A percentile compares a stretch with the other conserved stretches of the same genome.
Evolutionary conservation across 345 rosid genomes (phyloP).

Genomic region (Melaleuca alternifolia): DNA sequence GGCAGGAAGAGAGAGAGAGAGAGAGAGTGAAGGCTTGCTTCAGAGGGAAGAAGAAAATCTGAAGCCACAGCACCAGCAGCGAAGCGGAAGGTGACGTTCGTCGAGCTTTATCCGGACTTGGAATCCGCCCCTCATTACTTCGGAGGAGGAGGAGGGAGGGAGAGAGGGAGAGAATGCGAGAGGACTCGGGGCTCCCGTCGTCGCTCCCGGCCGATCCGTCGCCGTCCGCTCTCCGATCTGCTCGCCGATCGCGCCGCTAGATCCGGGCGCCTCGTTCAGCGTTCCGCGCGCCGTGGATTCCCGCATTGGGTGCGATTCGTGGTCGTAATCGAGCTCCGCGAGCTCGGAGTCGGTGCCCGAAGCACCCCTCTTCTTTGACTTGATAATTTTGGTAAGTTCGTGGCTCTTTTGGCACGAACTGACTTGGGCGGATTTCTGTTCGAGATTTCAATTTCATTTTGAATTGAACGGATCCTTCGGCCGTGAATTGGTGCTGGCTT

Average conservation of each 20-base stretch:
- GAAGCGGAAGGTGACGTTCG: not conserved
- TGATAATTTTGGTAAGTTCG: conserved; percentile 3
- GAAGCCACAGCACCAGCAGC: conserved; percentile 6
- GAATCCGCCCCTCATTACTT: conserved; percentile 5
- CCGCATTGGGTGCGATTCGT: conserved; percentile 6
- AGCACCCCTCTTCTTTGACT: conserved; percentile 1
- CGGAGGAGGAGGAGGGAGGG: conserved; percentile 13
- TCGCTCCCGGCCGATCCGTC: conserved; percentile 9
- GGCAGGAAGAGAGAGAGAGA: not conserved
- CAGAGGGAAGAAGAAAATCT: conserved; percentile 30
- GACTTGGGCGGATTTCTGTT: not conserved
- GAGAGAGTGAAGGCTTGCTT: conserved; percentile 13
- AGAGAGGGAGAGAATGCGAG: not conserved
- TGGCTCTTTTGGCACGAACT: not conserved
- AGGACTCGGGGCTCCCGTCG: not conserved
- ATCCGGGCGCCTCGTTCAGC: conserved; percentile 23
- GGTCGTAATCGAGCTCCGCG: conserved; percentile 11
- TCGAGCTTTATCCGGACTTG: not conserved
- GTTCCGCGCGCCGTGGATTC: conserved; percentile 10
- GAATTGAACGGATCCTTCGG: not conserved
- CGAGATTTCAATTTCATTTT: not conserved
- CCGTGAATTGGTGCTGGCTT: not conserved
- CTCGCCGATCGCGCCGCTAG: conserved; percentile 10
- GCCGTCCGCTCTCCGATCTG: conserved; percentile 19
- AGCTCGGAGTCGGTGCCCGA: not conserved